Base-by-base conservation (phyloP, 257 asterid species). In the Lithospermum erythrorhizon region DNA sequence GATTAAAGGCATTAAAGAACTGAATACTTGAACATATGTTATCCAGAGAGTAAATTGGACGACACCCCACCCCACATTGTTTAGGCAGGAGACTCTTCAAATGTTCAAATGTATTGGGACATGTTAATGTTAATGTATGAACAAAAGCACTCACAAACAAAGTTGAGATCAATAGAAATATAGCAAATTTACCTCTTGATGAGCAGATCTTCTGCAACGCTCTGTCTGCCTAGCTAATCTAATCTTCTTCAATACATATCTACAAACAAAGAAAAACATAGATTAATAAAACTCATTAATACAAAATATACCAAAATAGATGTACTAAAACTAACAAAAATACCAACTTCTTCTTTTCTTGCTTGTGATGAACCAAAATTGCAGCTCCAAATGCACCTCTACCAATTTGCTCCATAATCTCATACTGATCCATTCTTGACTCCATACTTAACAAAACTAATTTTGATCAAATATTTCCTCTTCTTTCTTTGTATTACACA, bases 371-470 rank as follows among this genome's bases (percentile, higher is more conserved):
- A 76, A 87, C 99, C 74, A 93, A 72, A 80, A 93, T 93, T 71
- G 97, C 97, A 20, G 97, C 99, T 27, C 97, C 99, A 78, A 93
- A 93, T 73, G 99, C 99, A 35, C 99, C 99, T 68, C 97, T 93
- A 9, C 97, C 97, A 75, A 93, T 89, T 84, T 93, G 99, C 89
- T 93, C 99, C 97, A 93, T 93, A 84, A 89, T 83, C 91, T 93
- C 97, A 67, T 93, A 93, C 75, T 89, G 97, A 64, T 89, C 99
- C 97, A 89, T 87, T 78, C 76, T 86, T 32, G 99, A 93, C 68
- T 85, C 99, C 96, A 82, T 80, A 72, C 16, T 63, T 70, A 70
- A 27, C 32, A 6, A 27, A 64, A 20, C 56, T 25, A 70, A 25
- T 19, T 9, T 52, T 27, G 27, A 23, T 18, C 4, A 7, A 54